phyloP scores from a whole-genome alignment of 768 basidiomycete species.

The Trametes meyenii region DNA sequence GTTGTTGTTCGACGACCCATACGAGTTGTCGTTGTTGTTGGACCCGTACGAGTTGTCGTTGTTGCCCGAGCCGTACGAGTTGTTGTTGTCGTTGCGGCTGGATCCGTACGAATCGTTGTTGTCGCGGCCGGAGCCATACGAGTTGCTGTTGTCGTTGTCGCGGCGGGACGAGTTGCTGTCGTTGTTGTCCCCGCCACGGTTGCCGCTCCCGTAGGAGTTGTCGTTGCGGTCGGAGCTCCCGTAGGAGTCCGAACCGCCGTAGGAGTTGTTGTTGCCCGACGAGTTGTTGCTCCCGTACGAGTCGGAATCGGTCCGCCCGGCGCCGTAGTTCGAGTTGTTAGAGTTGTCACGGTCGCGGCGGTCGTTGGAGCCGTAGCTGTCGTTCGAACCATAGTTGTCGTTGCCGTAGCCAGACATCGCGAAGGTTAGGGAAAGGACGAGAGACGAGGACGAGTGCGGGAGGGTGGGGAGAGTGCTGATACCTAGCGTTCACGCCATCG shows the following conservation, averaged over 20 bases:
- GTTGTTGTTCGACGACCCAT: slow-evolving; percentile 17
- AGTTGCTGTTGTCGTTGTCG: slow-evolving; percentile 10
- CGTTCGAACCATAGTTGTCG: slow-evolving; percentile 14
- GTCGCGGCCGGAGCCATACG: slow-evolving; percentile 6
- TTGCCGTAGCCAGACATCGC: slow-evolving; percentile 23
- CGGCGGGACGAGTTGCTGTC: slow-evolving; percentile 7
- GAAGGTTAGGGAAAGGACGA: not conserved
- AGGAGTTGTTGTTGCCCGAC: slow-evolving; percentile 3
- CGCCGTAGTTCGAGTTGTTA: slow-evolving; percentile 16
- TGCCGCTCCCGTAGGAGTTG: slow-evolving; percentile 7
- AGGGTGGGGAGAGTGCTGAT: not conserved
- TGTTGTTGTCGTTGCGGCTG: slow-evolving; percentile 13
- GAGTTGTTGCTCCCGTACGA: not conserved
- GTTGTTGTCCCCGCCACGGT: slow-evolving; percentile 13
- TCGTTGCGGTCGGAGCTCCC: not conserved
- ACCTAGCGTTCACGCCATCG: not conserved
- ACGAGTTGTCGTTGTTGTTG: slow-evolving; percentile 5
- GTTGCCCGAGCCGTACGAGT: slow-evolving; percentile 13
- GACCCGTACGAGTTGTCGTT: slow-evolving; percentile 16
- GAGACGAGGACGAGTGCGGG: not conserved
- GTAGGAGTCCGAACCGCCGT: slow-evolving; percentile 4
- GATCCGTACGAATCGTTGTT: slow-evolving; percentile 2
- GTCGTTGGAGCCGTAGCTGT: slow-evolving; percentile 19
- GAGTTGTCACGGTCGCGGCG: slow-evolving; percentile 19
- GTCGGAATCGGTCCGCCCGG: not conserved